Evolutionary conservation across 345 rosid species (phyloP).

Genomic region (Trapa bicornis): DNA sequence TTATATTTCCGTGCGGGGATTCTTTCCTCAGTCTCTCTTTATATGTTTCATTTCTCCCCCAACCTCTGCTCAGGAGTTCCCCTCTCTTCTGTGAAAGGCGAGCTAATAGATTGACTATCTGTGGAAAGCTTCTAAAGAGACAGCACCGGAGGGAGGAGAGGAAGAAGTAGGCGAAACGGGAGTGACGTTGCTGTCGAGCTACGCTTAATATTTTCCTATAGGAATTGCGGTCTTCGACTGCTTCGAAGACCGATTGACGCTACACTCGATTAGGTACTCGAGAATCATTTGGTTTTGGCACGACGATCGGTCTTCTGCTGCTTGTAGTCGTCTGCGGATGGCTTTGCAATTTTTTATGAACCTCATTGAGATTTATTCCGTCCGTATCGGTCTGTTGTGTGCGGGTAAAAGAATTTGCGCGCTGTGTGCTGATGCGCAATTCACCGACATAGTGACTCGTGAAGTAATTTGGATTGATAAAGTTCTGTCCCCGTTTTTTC

Average conservation of each 20-base stretch:
- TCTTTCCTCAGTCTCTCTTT: not conserved
- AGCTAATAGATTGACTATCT: not conserved
- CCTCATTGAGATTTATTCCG: not conserved
- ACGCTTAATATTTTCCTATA: not conserved
- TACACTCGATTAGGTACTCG: slow-evolving; percentile 8
- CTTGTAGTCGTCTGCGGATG: not conserved
- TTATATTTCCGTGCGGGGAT: not conserved
- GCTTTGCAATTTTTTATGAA: not conserved
- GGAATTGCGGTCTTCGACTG: slow-evolving; percentile 19
- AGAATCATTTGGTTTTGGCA: not conserved
- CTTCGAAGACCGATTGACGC: slow-evolving; percentile 19
- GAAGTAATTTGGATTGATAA: not conserved
- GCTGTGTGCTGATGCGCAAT: not conserved
- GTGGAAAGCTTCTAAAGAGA: not conserved
- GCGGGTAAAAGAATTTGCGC: not conserved
- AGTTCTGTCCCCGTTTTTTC: not conserved
- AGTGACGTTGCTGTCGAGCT: slow-evolving; percentile 7
- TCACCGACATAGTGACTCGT: not conserved
- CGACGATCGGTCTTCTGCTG: not conserved
- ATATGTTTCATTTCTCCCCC: not conserved
- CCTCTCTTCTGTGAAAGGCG: not conserved
- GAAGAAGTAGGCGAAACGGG: not conserved
- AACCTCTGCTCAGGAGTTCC: not conserved
- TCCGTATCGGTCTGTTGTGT: not conserved
- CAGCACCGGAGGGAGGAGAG: not conserved